Evolutionary conservation across 1,139 yeast genomes (phyloP), one percentile per base, ranked within the genome.

Genomic region (Taiozyma sp.): DNA sequence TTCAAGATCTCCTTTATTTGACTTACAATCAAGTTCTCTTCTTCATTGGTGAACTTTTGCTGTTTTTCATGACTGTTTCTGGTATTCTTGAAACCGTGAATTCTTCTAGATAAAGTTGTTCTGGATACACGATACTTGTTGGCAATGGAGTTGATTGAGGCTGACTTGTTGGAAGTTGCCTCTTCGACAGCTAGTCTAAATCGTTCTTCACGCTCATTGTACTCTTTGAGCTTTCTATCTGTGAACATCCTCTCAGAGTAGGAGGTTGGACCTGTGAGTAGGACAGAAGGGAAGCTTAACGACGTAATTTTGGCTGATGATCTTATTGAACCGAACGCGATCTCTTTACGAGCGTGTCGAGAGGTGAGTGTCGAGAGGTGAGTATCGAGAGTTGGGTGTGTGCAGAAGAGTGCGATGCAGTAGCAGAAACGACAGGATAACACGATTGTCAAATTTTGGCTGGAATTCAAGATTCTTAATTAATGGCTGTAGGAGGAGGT

Each of bases 11-110:
- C 47, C 28, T 59, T 59, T 41, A 62, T 56, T 39, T 49, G 51
- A 5, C 22, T n/a, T 3, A 62, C 60, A 9, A 62, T 60, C 19
- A 54, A 14, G 13, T 47, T 13, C 48, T 62, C 65, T 46, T 62
- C 65, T 2, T 58, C 62, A 40, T 61, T 60, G 32, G 62, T 59
- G 51, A 62, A 61, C 48, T 62, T 62, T 48, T 62, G 65, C 41
- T 62, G 64, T 51, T 62, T 62, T 48, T 61, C 64, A 41, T 61
- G 64, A 22, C 62, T 55, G 45, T 57, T 60, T 32, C 64, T 51
- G 1, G 64, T 61, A 51, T 62, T 61, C 47, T 62, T 62, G 49
- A 57, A 61, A 5, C 64, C 65, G 38, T 62, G 61, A n/a, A 61
- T 59, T 39, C 64, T 55, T 52, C 64, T 58, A 24, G 64, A 58